Conservation (phyloP, 306 rosid species). For the Leucaena leucocephala region DNA sequence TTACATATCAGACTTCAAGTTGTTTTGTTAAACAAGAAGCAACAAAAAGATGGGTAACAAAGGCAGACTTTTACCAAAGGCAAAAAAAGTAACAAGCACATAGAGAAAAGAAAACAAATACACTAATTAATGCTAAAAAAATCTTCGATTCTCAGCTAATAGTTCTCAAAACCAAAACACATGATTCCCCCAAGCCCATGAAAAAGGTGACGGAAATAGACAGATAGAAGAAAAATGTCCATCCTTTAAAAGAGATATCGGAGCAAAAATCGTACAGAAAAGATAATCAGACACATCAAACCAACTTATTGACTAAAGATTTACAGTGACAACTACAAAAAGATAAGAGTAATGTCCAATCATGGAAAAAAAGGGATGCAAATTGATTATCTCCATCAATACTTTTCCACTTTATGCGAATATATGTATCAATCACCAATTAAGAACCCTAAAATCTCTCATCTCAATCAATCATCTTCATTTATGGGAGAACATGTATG, state of each 20-base stretch:
- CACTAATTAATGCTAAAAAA: constrained; percentile 7
- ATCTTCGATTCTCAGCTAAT: background rate
- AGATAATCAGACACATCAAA: constrained; percentile 9
- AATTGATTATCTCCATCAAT: background rate
- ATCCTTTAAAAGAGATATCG: background rate
- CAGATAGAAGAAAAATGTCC: background rate
- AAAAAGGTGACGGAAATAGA: background rate
- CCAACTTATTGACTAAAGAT: constrained; percentile 1
- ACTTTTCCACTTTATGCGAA: background rate
- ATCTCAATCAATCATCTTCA: constrained; percentile 1
- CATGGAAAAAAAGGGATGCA: background rate
- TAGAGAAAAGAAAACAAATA: constrained; percentile 4
- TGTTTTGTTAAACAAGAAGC: constrained; percentile 24
- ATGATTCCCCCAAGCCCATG: background rate
- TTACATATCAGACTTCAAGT: too few relatives aligned
- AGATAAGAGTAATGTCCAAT: background rate
- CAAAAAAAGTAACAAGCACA: background rate
- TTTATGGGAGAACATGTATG: background rate
- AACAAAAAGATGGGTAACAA: constrained; percentile 10
- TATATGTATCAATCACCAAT: background rate
- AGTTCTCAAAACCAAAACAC: constrained; percentile 7
- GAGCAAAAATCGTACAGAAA: background rate
- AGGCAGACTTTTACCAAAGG: background rate
- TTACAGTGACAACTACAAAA: background rate
- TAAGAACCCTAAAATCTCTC: constrained; percentile 13